Percentiles rank a stretch among this genome's conserved stretches.
phyloP scores from a whole-genome alignment of 352 stramenopile genomes.

The Globisporangium middletonii region DNA sequence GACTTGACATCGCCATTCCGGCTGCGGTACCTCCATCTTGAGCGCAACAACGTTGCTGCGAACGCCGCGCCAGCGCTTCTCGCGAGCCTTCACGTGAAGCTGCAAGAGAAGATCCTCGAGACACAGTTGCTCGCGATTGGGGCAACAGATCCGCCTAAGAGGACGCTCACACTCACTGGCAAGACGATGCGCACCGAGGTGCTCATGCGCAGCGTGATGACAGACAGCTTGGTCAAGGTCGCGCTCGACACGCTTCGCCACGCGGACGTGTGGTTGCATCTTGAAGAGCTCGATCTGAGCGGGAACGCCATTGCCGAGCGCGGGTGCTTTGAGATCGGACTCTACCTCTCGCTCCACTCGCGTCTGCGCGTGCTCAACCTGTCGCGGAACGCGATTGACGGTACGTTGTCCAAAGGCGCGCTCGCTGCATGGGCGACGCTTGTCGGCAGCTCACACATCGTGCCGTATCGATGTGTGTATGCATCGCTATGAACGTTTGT shows the following conservation, averaged over 20 bases:
- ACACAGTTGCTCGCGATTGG: slow-evolving; percentile 15
- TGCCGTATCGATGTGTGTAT: not conserved
- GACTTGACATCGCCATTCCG: slow-evolving; percentile 21
- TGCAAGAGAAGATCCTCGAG: slow-evolving; percentile 42
- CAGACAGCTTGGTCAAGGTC: slow-evolving; percentile 24
- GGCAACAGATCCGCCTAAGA: not conserved
- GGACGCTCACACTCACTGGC: slow-evolving; percentile 19
- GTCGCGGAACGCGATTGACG: slow-evolving; percentile 41
- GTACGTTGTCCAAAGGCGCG: slow-evolving; percentile 10
- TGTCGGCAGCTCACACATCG: not conserved
- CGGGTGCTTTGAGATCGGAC: slow-evolving; percentile 30
- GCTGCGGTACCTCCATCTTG: slow-evolving; percentile 33
- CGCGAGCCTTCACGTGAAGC: slow-evolving; percentile 20
- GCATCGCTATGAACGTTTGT: no score
- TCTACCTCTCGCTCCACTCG: slow-evolving; percentile 37
- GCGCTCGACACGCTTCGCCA: slow-evolving; percentile 18
- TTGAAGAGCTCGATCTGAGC: slow-evolving; percentile 51
- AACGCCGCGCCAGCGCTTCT: slow-evolving; percentile 2
- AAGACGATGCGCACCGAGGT: slow-evolving; percentile 18
- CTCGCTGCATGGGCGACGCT: not conserved
- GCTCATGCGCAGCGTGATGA: slow-evolving; percentile 24
- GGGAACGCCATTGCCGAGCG: slow-evolving; percentile 38
- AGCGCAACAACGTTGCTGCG: slow-evolving; percentile 15
- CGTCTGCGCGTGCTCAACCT: slow-evolving; percentile 40
- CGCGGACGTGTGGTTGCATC: slow-evolving; percentile 11